Conservation (phyloP, 2,329 filamentous ascomycete species). For the Alternaria dauci region DNA sequence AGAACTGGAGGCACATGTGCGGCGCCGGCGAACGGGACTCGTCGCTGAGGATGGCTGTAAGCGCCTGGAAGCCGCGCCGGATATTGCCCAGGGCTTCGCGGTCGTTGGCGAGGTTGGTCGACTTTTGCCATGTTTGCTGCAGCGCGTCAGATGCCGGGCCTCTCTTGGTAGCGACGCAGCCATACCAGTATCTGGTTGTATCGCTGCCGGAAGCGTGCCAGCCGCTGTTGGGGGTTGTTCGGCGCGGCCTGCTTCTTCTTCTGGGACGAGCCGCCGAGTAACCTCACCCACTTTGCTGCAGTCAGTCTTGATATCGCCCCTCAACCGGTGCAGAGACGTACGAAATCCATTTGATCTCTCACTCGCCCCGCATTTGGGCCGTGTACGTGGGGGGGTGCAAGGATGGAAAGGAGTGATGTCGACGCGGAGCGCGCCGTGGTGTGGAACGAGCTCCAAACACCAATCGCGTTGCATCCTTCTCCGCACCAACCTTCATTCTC, state of each 20-base stretch:
- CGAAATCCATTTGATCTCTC: constrained; percentile 37
- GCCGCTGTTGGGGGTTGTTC: constrained; percentile 67
- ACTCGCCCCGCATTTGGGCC: constrained; percentile 38
- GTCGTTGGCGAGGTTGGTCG: constrained; percentile 61
- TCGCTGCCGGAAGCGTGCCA: constrained; percentile 67
- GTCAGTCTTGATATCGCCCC: constrained; percentile 27
- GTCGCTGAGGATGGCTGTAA: constrained; percentile 78
- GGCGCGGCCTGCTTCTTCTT: constrained; percentile 61
- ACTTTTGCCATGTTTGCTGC: constrained; percentile 69
- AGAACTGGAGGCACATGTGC: constrained; percentile 90
- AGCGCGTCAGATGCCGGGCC: constrained; percentile 20
- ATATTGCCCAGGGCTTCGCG: constrained; percentile 60
- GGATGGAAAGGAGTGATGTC: constrained; percentile 27
- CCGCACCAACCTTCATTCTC: background rate
- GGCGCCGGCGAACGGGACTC: constrained; percentile 88
- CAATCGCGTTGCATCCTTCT: constrained; percentile 19
- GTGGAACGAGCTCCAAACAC: constrained; percentile 21
- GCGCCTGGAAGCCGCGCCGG: constrained; percentile 62
- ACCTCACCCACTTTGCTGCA: constrained; percentile 65
- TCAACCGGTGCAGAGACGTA: constrained; percentile 15
- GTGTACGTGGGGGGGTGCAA: constrained; percentile 29
- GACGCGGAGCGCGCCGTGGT: constrained; percentile 21
- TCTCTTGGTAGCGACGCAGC: background rate
- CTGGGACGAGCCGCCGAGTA: constrained; percentile 64
- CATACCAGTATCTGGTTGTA: constrained; percentile 66